A percentile compares a stretch with the other conserved stretches of the same genome.
phyloP scores from a whole-genome alignment of 2,329 filamentous ascomycete genomes.

The Phialophora tarda region DNA sequence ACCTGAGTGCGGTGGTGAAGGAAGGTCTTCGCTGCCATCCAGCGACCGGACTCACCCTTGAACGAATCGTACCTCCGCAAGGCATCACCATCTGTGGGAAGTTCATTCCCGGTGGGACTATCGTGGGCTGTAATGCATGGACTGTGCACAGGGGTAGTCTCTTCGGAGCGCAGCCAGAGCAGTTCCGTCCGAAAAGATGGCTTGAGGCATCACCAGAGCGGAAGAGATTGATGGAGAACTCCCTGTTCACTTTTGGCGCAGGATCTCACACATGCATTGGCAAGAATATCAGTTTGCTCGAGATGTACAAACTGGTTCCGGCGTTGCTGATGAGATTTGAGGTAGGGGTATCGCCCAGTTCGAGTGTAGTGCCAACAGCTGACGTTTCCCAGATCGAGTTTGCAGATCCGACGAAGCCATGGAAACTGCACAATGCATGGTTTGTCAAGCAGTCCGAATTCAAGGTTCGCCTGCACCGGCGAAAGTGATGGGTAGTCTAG shows the following conservation, averaged over 20 bases:
- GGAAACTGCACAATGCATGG: constrained; percentile 34
- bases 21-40: constrained; percentile 44
- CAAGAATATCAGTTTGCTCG: constrained; percentile 39
- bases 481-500: neutral
- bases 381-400: constrained; percentile 24
- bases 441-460: constrained; percentile 36
- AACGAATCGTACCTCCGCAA: constrained; percentile 36
- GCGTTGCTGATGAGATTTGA: constrained; percentile 35
- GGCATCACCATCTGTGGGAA: constrained; percentile 29
- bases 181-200: constrained; percentile 68
- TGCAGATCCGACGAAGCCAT: constrained; percentile 24
- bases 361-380: neutral
- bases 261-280: constrained; percentile 53
- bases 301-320: constrained; percentile 41
- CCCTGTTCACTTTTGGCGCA: constrained; percentile 53
- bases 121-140: constrained; percentile 41
- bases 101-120: constrained; percentile 26
- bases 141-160: constrained; percentile 51
- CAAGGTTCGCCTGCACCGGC: constrained; percentile 22
- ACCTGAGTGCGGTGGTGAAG: constrained; percentile 45
- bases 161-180: constrained; percentile 48
- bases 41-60: constrained; percentile 38
- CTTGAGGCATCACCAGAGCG: constrained; percentile 56
- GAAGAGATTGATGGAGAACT: constrained; percentile 57
- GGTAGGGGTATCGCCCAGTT: constrained; percentile 11